A percentile compares a stretch with the other conserved stretches of the same genome.
Conservation (phyloP, 2,329 filamentous ascomycete genomes). For the Nannizzia gypsea region DNA sequence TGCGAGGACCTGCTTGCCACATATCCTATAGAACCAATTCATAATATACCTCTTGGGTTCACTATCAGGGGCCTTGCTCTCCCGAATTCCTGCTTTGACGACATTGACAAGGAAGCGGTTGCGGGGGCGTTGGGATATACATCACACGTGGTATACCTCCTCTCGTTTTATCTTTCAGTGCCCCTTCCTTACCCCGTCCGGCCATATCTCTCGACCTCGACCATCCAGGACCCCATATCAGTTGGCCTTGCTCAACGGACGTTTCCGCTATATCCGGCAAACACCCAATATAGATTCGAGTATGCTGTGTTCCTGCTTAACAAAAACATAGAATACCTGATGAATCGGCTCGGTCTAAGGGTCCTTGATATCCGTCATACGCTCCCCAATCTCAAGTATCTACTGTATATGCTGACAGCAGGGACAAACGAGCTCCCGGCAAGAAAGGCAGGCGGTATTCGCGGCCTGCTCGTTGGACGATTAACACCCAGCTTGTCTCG, state of each 20-base stretch:
- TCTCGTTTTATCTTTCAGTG: constrained; percentile 71
- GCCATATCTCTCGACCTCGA: constrained; percentile 60
- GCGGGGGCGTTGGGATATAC: constrained; percentile 74
- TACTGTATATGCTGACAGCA: constrained; percentile 79
- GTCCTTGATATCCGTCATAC: constrained; percentile 87
- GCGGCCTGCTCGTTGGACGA: constrained; percentile 33
- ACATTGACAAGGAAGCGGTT: constrained; percentile 53
- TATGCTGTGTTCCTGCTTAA: constrained; percentile 96
- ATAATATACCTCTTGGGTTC: constrained; percentile 59
- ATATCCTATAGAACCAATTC: constrained; percentile 64
- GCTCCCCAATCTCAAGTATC: constrained; percentile 82
- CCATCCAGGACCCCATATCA: constrained; percentile 62
- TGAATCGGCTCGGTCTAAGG: constrained; percentile 56
- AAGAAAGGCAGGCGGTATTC: constrained; percentile 42
- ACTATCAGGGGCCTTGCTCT: constrained; percentile 68
- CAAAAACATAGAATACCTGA: constrained; percentile 72
- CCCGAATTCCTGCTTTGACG: constrained; percentile 68
- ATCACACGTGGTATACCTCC: constrained; percentile 58
- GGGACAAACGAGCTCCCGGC: constrained; percentile 53
- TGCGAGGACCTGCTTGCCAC: constrained; percentile 70
- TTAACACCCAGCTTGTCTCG: constrained; percentile 28
- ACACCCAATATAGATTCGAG: constrained; percentile 79
- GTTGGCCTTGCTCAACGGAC: constrained; percentile 45
- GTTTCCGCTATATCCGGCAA: constrained; percentile 70
- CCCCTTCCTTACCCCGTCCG: constrained; percentile 71